phyloP scores from a whole-genome alignment of 1,284 basidiomycete species.

The Phaffia rhodozyma region DNA sequence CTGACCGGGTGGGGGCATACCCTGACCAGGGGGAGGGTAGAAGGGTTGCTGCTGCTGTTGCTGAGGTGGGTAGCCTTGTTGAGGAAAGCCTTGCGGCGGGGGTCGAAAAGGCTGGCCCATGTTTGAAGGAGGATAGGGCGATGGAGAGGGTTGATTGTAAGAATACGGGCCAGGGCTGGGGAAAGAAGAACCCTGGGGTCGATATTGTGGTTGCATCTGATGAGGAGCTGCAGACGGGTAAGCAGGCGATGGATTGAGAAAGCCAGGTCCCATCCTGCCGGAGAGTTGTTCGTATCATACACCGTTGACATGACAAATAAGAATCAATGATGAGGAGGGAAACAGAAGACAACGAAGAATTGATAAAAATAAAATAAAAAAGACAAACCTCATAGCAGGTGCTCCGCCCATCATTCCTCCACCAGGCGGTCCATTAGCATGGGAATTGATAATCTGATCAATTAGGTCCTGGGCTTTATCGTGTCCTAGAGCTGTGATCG shows the following conservation, averaged over 20 bases:
- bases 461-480: slow-evolving; percentile 94
- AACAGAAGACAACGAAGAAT: slow-evolving; percentile 1
- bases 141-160: slow-evolving; percentile 15
- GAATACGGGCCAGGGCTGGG: slow-evolving; percentile 34
- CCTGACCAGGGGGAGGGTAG: background rate
- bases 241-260: slow-evolving; percentile 38
- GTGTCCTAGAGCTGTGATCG: slow-evolving; percentile 66
- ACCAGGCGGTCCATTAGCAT: slow-evolving; percentile 47
- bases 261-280: slow-evolving; percentile 17
- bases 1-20: background rate
- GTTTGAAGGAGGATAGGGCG: slow-evolving; percentile 23
- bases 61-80: background rate
- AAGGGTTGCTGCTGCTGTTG: background rate
- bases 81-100: too few species aligned
- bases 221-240: slow-evolving; percentile 8
- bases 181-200: slow-evolving; percentile 7
- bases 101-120: too few species aligned
- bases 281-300: background rate
- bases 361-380: background rate
- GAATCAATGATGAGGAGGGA: slow-evolving; percentile 68
- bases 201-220: slow-evolving; percentile 24
- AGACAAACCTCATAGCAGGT: slow-evolving; percentile 45
- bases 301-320: slow-evolving; percentile 34
- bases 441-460: slow-evolving; percentile 85
- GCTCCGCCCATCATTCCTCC: slow-evolving; percentile 46